Evolutionary conservation across 768 basidiomycete species (phyloP).

Genomic region (Multifurca ochricompacta): DNA sequence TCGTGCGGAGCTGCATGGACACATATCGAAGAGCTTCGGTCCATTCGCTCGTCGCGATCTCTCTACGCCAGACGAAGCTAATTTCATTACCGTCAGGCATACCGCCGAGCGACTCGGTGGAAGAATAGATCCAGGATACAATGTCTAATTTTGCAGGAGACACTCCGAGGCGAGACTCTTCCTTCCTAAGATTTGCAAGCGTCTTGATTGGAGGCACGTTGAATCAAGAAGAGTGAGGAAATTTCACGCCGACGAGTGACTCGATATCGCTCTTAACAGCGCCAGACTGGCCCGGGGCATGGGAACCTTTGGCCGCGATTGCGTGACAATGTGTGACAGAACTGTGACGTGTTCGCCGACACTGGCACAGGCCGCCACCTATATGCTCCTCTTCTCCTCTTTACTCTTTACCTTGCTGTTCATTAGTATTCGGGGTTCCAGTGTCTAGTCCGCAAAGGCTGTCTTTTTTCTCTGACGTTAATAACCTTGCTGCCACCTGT

Average conservation of each 20-base stretch:
- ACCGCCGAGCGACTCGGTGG: constrained; percentile 28
- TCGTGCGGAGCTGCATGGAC: constrained; percentile 39
- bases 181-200: constrained; percentile 44
- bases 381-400: too few species aligned
- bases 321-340: too few species aligned
- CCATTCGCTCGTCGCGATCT: constrained; percentile 50
- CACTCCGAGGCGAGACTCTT: constrained; percentile 28
- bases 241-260: not conserved
- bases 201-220: constrained; percentile 32
- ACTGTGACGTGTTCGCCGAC: too few species aligned
- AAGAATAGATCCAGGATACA: constrained; percentile 52
- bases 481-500: not conserved
- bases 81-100: constrained; percentile 27
- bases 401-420: too few species aligned
- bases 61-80: constrained; percentile 41
- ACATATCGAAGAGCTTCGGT: constrained; percentile 45
- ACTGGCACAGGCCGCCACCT: too few species aligned
- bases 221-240: constrained; percentile 13
- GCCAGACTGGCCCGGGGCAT: too few species aligned
- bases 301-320: too few species aligned
- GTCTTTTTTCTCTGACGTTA: not conserved
- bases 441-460: too few species aligned
- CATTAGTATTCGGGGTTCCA: too few species aligned
- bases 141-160: constrained; percentile 41
- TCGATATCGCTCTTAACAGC: too few species aligned